A percentile compares a stretch with the other conserved stretches of the same genome.
Conservation (phyloP, 441 rosid genomes). For the Syzygium syzygioides region DNA sequence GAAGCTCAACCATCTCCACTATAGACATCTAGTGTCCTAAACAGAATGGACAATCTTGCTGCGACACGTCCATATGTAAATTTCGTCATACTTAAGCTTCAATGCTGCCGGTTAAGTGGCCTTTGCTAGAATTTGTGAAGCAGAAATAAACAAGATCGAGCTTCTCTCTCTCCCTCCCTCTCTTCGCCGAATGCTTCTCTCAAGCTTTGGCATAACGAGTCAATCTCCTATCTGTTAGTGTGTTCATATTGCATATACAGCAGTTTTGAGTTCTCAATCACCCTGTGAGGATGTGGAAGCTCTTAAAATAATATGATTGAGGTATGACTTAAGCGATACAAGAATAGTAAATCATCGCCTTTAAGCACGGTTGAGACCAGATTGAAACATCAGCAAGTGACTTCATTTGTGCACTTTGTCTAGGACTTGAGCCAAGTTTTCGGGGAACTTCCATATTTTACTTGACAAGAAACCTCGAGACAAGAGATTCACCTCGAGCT, state of each 20-base stretch:
- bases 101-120: neutral
- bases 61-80: neutral
- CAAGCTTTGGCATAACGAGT: neutral
- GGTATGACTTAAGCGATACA: neutral
- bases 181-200: neutral
- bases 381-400: neutral
- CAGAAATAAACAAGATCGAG: neutral
- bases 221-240: neutral
- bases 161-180: neutral
- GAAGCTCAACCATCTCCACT: neutral
- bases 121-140: neutral
- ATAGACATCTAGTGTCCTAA: neutral
- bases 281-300: neutral
- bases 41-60: neutral
- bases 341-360: neutral
- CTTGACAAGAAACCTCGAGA: neutral
- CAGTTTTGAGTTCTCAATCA: neutral
- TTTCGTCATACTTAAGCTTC: neutral
- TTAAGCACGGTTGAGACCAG: neutral
- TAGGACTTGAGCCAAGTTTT: neutral
- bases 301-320: neutral
- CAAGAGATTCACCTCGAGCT: neutral
- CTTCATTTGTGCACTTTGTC: neutral
- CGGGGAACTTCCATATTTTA: neutral
- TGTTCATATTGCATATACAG: neutral